Evolutionary conservation across 345 rosid genomes (phyloP), one percentile per base, ranked within the genome.

Genomic region (Raphanus sativus): DNA sequence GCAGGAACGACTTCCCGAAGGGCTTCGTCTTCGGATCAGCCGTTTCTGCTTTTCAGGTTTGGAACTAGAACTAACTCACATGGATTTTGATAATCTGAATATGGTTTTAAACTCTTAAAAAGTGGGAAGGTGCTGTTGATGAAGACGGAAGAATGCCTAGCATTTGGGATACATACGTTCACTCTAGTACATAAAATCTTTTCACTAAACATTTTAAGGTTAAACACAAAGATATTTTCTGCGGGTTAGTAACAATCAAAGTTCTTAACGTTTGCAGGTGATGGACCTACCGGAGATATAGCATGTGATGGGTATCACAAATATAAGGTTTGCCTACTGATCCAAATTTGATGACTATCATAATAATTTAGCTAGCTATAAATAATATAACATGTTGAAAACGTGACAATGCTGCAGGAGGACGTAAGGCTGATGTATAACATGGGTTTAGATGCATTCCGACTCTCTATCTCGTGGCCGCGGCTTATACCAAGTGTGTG

Each of bases 401-500:
- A 45, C 15, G 52, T 45, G 52, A 13, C 52, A 45, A 50, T 17
- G 48, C 2, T 55, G 75, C 77, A 89, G 92, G 92, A 89, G 76
- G 97, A 91, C 69, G 93, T 87, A 13, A 83, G 76, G 77, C 87
- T 91, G 30, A 91, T 91, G 92, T 86, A 32, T 52, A 84, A 83
- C n/a, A 84, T 80, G 21, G 88, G 89, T 26, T 81, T 89, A 61
- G 89, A 86, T 58, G 92, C 90, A 70, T 88, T 86, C 34, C 87
- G 87, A 78, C 85, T 88, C 78, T 91, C 92, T 67, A 89, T 91
- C 78, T 91, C 97, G 10, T 89, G 91, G 94, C 82, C 94, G 1
- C 88, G 97, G 58, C 91, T 91, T 50, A 89, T 91, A 52, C 92
- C 90, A 12, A 62, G 97, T 89, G 45, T 30, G 38, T 61, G 62